Evolutionary conservation across 208 protist genomes (phyloP).

Genomic region (Crithidia mellificae): DNA sequence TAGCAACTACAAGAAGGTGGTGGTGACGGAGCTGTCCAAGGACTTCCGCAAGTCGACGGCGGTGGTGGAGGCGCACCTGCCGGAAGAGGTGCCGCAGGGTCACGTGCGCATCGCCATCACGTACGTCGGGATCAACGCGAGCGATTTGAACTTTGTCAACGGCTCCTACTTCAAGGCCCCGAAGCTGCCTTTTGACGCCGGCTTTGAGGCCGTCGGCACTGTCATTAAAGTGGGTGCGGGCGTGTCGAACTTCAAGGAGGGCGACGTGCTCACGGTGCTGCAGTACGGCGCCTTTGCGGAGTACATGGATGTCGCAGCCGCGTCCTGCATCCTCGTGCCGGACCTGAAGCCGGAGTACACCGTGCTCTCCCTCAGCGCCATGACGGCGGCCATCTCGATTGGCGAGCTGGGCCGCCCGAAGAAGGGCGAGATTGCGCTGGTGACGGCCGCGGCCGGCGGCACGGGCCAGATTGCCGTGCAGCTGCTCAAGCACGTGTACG

Average conservation of each 20-base stretch:
- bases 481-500: constrained; percentile 82
- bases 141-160: constrained; percentile 71
- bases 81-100: constrained; percentile 36
- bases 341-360: constrained; percentile 40
- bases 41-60: constrained; percentile 49
- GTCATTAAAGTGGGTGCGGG: constrained; percentile 49
- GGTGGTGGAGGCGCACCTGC: constrained; percentile 29
- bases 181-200: constrained; percentile 66
- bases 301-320: constrained; percentile 33
- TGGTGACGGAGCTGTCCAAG: constrained; percentile 36
- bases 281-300: constrained; percentile 64
- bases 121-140: constrained; percentile 79
- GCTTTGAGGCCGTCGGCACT: constrained; percentile 73
- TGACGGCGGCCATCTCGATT: constrained; percentile 75
- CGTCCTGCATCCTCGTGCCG: constrained; percentile 38
- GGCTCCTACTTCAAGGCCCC: constrained; percentile 51
- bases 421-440: constrained; percentile 65
- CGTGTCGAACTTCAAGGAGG: constrained; percentile 43
- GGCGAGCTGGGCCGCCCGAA: constrained; percentile 44
- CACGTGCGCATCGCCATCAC: constrained; percentile 45
- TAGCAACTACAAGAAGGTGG: constrained; percentile 42
- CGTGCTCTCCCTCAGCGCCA: constrained; percentile 43
- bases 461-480: constrained; percentile 90
- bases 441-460: constrained; percentile 85
- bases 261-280: constrained; percentile 47